phyloP scores from a whole-genome alignment of 2,329 filamentous ascomycete species.

The Colletotrichum liriopes region DNA sequence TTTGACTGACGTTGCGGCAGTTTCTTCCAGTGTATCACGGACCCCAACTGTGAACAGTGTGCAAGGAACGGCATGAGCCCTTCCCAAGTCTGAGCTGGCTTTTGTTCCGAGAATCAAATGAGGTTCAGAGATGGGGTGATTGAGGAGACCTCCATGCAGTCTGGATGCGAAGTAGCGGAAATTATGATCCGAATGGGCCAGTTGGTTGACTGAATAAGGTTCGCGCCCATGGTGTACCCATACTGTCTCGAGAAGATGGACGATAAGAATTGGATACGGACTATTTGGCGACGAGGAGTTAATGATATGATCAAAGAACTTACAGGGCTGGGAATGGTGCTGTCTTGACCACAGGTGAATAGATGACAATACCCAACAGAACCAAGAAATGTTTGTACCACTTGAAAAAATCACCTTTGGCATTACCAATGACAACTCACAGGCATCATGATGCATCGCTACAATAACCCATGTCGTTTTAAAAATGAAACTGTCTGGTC shows the following conservation, averaged over 20 bases:
- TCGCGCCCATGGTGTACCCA: background rate
- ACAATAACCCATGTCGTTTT: background rate
- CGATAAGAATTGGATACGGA: background rate
- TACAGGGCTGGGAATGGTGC: background rate
- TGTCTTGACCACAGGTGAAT: background rate
- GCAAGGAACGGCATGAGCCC: slow-evolving; percentile 23
- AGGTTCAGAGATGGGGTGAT: background rate
- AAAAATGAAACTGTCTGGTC: slow-evolving; percentile 12
- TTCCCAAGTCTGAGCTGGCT: background rate
- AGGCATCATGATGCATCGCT: background rate
- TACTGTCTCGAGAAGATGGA: too few relatives aligned
- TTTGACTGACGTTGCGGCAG: slow-evolving; percentile 43
- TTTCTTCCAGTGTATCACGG: slow-evolving; percentile 55
- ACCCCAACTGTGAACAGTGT: slow-evolving; percentile 50
- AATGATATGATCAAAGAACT: too few relatives aligned
- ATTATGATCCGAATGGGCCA: background rate
- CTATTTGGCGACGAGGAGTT: background rate
- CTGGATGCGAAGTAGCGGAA: too few relatives aligned
- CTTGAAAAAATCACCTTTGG: too few relatives aligned
- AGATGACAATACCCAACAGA: background rate
- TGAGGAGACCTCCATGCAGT: background rate
- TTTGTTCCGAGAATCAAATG: background rate
- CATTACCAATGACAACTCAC: background rate
- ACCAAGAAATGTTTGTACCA: background rate
- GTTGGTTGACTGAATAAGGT: background rate